phyloP scores from a whole-genome alignment of 495 filamentous ascomycete species.

The Echria macrotheca region DNA sequence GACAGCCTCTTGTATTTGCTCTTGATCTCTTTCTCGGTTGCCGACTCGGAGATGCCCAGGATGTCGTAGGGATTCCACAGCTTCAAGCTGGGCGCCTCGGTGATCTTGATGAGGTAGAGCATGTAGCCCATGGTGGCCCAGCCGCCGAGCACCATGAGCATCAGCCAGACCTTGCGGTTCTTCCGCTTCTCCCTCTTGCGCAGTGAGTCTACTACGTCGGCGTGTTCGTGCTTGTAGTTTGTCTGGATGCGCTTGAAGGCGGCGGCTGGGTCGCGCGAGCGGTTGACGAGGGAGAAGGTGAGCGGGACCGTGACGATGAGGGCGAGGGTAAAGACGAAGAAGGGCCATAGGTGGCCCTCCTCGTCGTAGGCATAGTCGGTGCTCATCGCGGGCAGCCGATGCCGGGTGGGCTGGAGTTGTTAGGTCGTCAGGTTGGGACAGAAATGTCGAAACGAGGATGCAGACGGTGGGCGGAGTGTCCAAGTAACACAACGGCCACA shows the following conservation, averaged over 20 bases:
- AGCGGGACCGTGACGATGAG: conserved; percentile 84
- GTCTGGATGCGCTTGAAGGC: conserved; percentile 50
- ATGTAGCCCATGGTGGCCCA: conserved; percentile 86
- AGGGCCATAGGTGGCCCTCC: conserved; percentile 96
- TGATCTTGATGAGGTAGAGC: conserved; percentile 82
- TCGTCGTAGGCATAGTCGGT: conserved; percentile 98
- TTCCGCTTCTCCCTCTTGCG: conserved; percentile 84
- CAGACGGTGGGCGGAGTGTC: neutral
- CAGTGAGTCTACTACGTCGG: conserved; percentile 75
- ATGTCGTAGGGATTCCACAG: conserved; percentile 97
- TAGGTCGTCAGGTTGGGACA: neutral
- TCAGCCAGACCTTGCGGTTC: conserved; percentile 84
- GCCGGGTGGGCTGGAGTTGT: neutral
- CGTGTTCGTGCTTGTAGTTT: conserved; percentile 76
- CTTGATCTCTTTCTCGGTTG: conserved; percentile 85
- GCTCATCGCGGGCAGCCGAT: conserved; percentile 60
- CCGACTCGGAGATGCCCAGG: conserved; percentile 75
- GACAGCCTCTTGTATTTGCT: conserved; percentile 80
- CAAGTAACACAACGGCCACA: too few species aligned
- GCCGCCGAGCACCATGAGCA: conserved; percentile 65
- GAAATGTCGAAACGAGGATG: too few species aligned
- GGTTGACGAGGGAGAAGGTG: conserved; percentile 77
- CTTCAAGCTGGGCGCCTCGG: conserved; percentile 64
- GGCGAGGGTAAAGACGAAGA: conserved; percentile 89
- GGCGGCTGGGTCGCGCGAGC: conserved; percentile 61